Evolutionary conservation across 441 rosid genomes (phyloP), one percentile per base, ranked within the genome.

Genomic region (Raphanus hybrid): DNA sequence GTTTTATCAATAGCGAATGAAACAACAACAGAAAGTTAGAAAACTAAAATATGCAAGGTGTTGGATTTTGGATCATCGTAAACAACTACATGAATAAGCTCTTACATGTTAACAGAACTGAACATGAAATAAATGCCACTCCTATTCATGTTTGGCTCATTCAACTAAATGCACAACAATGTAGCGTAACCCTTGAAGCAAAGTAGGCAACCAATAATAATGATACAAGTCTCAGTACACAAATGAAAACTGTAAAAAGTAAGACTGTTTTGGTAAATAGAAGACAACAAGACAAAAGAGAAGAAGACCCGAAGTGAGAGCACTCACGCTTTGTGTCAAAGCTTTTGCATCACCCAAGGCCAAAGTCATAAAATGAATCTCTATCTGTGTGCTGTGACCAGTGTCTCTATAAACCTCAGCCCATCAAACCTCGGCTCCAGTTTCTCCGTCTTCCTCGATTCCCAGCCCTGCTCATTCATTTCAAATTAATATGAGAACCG

Each of bases 381-480:
- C 16, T 72, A 93, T 84, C 97, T 85, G 83, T 94, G 98, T 14
- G 97, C 97, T 9, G 98, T 94, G 3, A 94, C 80, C 75, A 94
- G 80, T 4, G 98, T 94, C 86, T 92, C 98, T 27, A 94, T 94
- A 85, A 94, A 94, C 85, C 92, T 86, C 78, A 94, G 75, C n/a
- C 97, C 97, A 66, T 94, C 98, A 69, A 93, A 90, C 63, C 90
- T 87, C 23, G 96, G 96, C 69, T 87, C 86, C 69, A 92, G 89
- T 81, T 85, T 85, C 80, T 86, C 89, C 64, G 64, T 14, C 29
- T 43, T 43, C 62, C 71, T 55, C 59, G 70, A 37, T 29, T 76
- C 80, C 80, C 65, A 70, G 3, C 48, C 80, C 81, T 78, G 77
- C 4, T 45, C 76, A 71, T 71, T 66, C 72, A 65, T 65, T 63